phyloP scores from a whole-genome alignment of 495 filamentous ascomycete genomes.

The Talaromyces liani region DNA sequence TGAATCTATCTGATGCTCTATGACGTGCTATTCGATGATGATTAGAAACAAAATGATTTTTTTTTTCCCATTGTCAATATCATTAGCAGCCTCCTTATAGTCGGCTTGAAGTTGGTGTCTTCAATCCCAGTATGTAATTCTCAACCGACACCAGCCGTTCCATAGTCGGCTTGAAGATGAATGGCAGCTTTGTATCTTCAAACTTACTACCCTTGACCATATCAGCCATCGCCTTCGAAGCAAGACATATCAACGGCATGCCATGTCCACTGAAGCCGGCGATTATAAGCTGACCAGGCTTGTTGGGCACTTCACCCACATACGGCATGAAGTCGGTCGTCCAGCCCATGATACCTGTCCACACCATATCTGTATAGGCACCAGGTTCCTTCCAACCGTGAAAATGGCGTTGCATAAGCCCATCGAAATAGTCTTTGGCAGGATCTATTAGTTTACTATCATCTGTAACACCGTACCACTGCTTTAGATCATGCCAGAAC shows the following conservation, averaged over 20 bases:
- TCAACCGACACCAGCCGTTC: slow-evolving; percentile 20
- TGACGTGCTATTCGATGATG: no score
- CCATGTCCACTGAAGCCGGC: slow-evolving; percentile 19
- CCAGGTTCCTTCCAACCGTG: slow-evolving; percentile 37
- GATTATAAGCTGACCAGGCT: slow-evolving; percentile 13
- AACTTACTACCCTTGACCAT: slow-evolving; percentile 24
- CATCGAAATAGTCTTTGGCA: slow-evolving; percentile 50
- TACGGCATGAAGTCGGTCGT: slow-evolving; percentile 5
- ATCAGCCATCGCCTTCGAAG: slow-evolving; percentile 13
- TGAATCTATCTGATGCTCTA: neutral
- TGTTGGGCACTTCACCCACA: slow-evolving; percentile 13
- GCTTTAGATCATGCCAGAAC: slow-evolving; percentile 43
- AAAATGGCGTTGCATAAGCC: slow-evolving; percentile 41
- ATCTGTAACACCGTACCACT: slow-evolving; percentile 46
- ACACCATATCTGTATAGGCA: slow-evolving; percentile 32
- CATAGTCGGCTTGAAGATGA: slow-evolving; percentile 28
- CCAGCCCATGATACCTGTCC: slow-evolving; percentile 32
- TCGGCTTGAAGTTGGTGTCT: no score
- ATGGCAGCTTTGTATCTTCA: slow-evolving; percentile 30
- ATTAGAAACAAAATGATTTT: no score
- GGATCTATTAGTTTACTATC: slow-evolving; percentile 49
- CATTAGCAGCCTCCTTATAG: no score
- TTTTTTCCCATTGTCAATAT: no score
- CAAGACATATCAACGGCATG: slow-evolving; percentile 15
- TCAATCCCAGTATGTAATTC: slow-evolving; percentile 15